Conservation (phyloP, 2,329 filamentous ascomycete species). For the Epicoccum sorghinum region DNA sequence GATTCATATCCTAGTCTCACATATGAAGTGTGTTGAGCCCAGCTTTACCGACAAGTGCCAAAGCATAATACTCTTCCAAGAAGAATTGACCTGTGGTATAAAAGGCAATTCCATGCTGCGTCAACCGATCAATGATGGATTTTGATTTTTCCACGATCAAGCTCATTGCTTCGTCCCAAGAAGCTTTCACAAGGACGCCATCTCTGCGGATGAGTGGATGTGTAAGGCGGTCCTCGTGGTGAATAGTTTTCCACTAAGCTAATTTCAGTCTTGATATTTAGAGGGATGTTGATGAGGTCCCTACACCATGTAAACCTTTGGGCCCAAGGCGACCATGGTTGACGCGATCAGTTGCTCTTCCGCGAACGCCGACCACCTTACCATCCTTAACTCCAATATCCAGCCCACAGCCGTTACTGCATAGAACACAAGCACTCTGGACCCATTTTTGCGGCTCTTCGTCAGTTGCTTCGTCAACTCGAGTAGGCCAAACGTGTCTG, state of each 20-base stretch:
- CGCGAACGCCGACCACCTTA: slow-evolving; percentile 4
- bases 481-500: slow-evolving; percentile 8
- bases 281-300: background rate
- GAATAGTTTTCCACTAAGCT: slow-evolving; percentile 6
- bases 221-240: slow-evolving; percentile 7
- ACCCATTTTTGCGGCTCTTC: slow-evolving; percentile 9
- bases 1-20: background rate
- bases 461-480: slow-evolving; percentile 7
- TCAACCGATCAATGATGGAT: slow-evolving; percentile 7
- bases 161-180: slow-evolving; percentile 18
- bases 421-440: slow-evolving; percentile 9
- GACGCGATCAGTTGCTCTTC: slow-evolving; percentile 6
- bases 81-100: slow-evolving; percentile 15
- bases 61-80: slow-evolving; percentile 14
- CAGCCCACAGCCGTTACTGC: slow-evolving; percentile 7
- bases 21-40: slow-evolving; percentile 15
- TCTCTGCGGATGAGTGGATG: slow-evolving; percentile 14
- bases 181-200: slow-evolving; percentile 11
- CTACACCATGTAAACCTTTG: slow-evolving; percentile 3
- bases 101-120: slow-evolving; percentile 12
- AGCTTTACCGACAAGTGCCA: slow-evolving; percentile 14
- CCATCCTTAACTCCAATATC: slow-evolving; percentile 7
- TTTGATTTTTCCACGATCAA: slow-evolving; percentile 16
- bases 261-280: background rate
- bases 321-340: slow-evolving; percentile 6